Base-by-base conservation (phyloP, 2,329 filamentous ascomycete genomes). In the Malbranchea zuffiana region DNA sequence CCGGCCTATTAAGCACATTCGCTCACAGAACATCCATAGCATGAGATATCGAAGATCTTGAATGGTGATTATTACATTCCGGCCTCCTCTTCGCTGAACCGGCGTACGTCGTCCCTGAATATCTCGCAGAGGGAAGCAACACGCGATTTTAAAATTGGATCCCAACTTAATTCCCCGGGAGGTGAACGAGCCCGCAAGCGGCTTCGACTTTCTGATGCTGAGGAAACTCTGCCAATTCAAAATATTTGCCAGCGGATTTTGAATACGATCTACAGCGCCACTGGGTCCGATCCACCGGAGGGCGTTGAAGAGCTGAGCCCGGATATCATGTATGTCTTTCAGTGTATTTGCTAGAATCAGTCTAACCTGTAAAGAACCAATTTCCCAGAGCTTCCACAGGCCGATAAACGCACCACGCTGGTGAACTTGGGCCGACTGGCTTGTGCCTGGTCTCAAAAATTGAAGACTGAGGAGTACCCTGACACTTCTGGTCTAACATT, bases 371-470 rank as follows among this genome's bases (percentile, higher is more conserved):
- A 42, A 50, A 63, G 65, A 39, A 40, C 50, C 41, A 51, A 51
- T 15, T 76, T 76, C 49, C 48, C 62, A 8, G 50, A 55, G 10
- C 54, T 75, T 3, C 47, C 63, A 11, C 69, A 75, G 41, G 41
- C 57, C 5, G 59, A 67, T 16, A 69, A 73, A 49, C 74, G 68
- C 46, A 62, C 64, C 21, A 57, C 68, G 6, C 59, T 82, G 26
- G 61, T 73, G 24, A 52, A 69, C 7, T 51, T 85, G 10, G 72
- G 75, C 3, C 67, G 66, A 32, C 53, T 75, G 32, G 63, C 71
- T 12, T 82, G 78, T 52, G 69, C 69, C 11, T 60, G 65, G 10
- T 67, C 72, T 39, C 60, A 62, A 20, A 67, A 61, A 5, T 53
- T 78, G 31, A 45, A 29, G 24, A 44, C 50, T 41, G 50, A 52